phyloP scores from a whole-genome alignment of 495 filamentous ascomycete genomes.

The Friedmanniomyces endolithicus region DNA sequence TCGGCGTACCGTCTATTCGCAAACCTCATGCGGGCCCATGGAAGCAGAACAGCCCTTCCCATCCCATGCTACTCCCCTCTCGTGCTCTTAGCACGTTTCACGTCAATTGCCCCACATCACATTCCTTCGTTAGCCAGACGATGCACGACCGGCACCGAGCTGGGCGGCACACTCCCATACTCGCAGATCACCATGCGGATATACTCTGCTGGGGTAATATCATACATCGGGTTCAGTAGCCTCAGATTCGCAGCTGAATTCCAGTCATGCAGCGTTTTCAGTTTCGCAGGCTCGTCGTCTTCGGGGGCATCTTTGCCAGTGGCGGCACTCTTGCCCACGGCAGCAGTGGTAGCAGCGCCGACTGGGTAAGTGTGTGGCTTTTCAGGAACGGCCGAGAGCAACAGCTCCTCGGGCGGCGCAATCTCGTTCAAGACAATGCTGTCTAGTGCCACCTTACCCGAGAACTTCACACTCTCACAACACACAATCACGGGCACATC shows the following conservation, averaged over 20 bases:
- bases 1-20: too few relatives aligned
- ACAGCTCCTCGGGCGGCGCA: conserved; percentile 52
- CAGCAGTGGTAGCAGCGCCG: conserved; percentile 25
- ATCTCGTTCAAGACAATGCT: conserved; percentile 91
- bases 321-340: too few relatives aligned
- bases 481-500: conserved; percentile 76
- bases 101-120: too few relatives aligned
- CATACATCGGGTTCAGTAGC: conserved; percentile 76
- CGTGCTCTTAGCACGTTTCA: too few relatives aligned
- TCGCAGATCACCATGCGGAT: conserved; percentile 85
- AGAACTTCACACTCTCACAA: conserved; percentile 93
- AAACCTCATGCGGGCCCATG: too few relatives aligned
- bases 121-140: conserved; percentile 29
- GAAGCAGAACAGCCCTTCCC: too few relatives aligned
- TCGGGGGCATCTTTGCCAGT: conserved; percentile 25
- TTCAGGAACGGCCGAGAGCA: conserved; percentile 19
- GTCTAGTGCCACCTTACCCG: conserved; percentile 77
- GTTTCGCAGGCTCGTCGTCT: conserved; percentile 19
- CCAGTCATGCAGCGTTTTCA: conserved; percentile 41
- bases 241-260: conserved; percentile 50
- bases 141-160: conserved; percentile 57
- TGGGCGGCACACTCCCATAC: conserved; percentile 75
- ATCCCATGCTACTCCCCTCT: too few relatives aligned
- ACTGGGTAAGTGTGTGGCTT: conserved; percentile 5
- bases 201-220: conserved; percentile 83